A percentile compares a stretch with the other conserved stretches of the same genome.
These are phyloP conservation scores for Tolypocladium paradoxum DNA, from an alignment of 2,329 filamentous ascomycete genomes.

Conservation along the genomic window DNA sequence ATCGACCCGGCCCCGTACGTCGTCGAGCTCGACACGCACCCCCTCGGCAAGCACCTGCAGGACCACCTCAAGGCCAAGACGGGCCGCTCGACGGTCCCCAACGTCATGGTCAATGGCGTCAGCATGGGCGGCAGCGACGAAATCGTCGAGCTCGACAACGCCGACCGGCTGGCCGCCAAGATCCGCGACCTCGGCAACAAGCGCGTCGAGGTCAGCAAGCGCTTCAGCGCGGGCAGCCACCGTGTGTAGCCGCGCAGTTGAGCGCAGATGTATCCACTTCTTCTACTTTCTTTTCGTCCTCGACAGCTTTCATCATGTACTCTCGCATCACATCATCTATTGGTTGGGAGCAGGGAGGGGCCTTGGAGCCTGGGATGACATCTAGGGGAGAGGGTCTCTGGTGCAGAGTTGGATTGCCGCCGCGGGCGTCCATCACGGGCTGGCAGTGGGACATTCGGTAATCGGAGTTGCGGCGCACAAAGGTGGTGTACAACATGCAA, in stretches of 20 bases:
- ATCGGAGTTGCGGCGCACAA: background rate
- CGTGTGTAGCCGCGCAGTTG: background rate
- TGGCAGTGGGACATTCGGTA: background rate
- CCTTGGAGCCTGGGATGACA: background rate
- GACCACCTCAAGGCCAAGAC: constrained; percentile 61
- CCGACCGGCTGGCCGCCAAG: constrained; percentile 57
- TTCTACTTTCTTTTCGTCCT: constrained; percentile 1
- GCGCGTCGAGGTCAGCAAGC: constrained; percentile 41
- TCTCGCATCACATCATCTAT: background rate
- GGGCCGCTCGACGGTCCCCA: constrained; percentile 78
- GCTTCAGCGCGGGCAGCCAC: constrained; percentile 17
- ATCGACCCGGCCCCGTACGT: constrained; percentile 77
- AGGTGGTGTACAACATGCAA: background rate
- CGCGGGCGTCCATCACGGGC: background rate
- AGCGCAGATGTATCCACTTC: constrained; percentile 1
- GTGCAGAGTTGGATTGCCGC: background rate
- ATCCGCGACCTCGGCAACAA: constrained; percentile 66
- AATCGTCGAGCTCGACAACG: constrained; percentile 58
- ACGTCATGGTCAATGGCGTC: constrained; percentile 77
- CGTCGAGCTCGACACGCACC: constrained; percentile 80
- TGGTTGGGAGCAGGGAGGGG: background rate
- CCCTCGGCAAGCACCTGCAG: constrained; percentile 64
- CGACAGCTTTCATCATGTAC: background rate
- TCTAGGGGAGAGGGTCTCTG: background rate
- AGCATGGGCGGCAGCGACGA: constrained; percentile 90